Percentiles rank a stretch among this genome's conserved stretches.
phyloP scores from a whole-genome alignment of 345 rosid genomes.

The Heritiera littoralis region DNA sequence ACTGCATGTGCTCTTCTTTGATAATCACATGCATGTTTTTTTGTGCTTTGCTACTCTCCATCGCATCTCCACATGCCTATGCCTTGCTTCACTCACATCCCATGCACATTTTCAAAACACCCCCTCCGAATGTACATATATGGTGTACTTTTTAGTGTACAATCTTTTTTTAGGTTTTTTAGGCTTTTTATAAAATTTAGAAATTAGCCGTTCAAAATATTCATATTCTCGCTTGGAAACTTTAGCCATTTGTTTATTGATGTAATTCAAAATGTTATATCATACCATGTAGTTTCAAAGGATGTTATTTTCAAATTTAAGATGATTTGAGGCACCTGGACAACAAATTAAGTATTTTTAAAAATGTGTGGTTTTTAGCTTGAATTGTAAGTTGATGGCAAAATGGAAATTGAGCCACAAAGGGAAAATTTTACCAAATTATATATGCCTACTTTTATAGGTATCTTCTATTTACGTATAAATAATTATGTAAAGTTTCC shows the following conservation, averaged over 20 bases:
- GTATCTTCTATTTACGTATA: background rate
- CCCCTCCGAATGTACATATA: background rate
- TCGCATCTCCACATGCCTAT: slow-evolving; percentile 5
- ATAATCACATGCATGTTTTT: slow-evolving; percentile 31
- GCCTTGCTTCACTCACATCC: slow-evolving; percentile 3
- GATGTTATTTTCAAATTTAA: background rate
- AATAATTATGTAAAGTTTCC: background rate
- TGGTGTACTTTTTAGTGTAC: slow-evolving; percentile 4
- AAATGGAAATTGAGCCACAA: background rate
- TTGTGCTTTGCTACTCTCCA: background rate
- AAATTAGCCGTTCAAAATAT: background rate
- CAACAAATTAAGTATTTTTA: background rate
- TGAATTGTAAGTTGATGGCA: background rate
- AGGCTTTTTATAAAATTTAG: background rate
- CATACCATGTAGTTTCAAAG: background rate
- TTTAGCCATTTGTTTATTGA: background rate
- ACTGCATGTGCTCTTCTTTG: slow-evolving; percentile 34
- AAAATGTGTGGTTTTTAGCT: background rate
- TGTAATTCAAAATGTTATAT: background rate
- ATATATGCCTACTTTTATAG: background rate
- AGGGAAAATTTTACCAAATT: background rate
- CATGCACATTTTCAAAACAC: background rate
- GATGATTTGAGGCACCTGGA: background rate
- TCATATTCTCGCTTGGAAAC: background rate
- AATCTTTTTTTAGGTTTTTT: background rate